Evolutionary conservation across 257 asterid species (phyloP), one percentile per base, ranked within the genome.

Genomic region (Knoxia roxburghii): DNA sequence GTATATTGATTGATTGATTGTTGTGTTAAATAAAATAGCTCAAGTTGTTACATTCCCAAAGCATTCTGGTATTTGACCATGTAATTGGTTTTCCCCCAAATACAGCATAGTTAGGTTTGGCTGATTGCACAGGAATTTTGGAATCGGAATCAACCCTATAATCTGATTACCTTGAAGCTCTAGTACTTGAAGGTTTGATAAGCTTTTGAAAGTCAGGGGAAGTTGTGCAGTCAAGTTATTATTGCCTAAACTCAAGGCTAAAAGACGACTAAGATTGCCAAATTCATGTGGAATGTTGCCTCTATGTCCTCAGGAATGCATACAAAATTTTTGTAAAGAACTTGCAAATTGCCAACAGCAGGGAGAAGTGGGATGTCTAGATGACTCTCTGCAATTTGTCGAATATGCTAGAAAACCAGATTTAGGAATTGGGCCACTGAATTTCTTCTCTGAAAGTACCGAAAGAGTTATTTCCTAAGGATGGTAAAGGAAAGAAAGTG

Each of bases 201-300:
- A 45, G 4, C 29, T 32, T 27, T 18, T 3, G 27, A 54, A 2
- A 1, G 23, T 0, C 0, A 4, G 17, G 1, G 64, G 72, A 26
- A 68, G 26, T 54, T 35, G n/a, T 24, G 64, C 72, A 40, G 9
- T 20, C 32, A 37, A 54, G 32, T 18, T 37, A 26, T 68, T 68
- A 27, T 26, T 1, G 5, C 1, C 45, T 14, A 53, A 30, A 5
- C 23, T 14, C n/a, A 68, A 13, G 1, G 0, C 3, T 5, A 13
- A 14, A 15, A 68, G 37, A 17, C 72, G 30, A 24, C 21, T 53
- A 0, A 68, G 72, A 46, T 68, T 68, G 4, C 64, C 72, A 23
- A 68, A 39, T 54, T 68, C 72, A 15, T n/a, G 39, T 20, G 64
- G 72, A 40, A 68, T 68, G 27, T 39, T 40, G 14, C 72, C 72